A percentile compares a stretch with the other conserved stretches of the same genome.
These are phyloP conservation scores for Venturia aucupariae DNA, from an alignment of 2,329 filamentous ascomycete genomes.

Conservation along the genomic window DNA sequence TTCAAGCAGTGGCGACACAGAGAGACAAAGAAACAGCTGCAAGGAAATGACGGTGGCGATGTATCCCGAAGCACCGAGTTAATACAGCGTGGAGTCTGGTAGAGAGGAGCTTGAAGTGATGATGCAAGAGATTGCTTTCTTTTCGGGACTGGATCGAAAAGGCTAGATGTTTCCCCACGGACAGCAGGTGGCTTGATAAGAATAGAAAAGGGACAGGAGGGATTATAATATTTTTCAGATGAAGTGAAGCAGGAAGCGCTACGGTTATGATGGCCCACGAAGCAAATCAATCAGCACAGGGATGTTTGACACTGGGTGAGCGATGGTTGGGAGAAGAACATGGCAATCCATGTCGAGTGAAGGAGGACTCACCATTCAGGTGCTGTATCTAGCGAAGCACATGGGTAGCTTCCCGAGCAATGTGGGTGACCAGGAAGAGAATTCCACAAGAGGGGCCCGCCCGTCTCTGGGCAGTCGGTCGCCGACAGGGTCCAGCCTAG, in stretches of 20 bases:
- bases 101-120: neutral
- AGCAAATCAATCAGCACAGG: neutral
- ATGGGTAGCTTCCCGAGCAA: neutral
- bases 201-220: neutral
- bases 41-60: neutral
- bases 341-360: neutral
- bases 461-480: neutral
- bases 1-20: neutral
- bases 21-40: neutral
- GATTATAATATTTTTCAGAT: neutral
- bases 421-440: slow-evolving; percentile 4
- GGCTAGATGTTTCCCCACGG: neutral
- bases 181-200: neutral
- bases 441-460: neutral
- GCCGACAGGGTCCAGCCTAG: neutral
- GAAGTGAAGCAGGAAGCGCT: neutral
- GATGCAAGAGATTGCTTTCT: neutral
- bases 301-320: neutral
- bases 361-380: neutral
- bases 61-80: neutral
- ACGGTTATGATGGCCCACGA: neutral
- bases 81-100: neutral
- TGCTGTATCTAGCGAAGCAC: neutral
- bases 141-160: neutral
- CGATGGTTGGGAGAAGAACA: neutral